Conservation (phyloP, 805 yeast genomes). For the Clavispora vitiphila region DNA sequence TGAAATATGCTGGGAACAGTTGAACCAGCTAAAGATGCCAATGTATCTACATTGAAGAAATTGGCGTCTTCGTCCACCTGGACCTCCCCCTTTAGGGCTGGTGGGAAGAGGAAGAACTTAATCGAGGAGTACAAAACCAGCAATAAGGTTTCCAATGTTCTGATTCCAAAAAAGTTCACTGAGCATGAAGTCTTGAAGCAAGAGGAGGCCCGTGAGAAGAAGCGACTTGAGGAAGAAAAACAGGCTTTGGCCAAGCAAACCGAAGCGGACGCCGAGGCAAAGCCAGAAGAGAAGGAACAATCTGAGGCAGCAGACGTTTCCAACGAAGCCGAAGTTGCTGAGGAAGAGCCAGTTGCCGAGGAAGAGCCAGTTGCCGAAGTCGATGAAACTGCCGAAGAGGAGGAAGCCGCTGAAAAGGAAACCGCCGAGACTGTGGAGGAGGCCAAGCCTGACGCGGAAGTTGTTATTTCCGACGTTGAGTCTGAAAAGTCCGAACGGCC, state of each 20-base stretch:
- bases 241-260: slow-evolving; percentile 5
- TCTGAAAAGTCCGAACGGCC: slow-evolving; percentile 12
- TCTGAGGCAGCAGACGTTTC: too few relatives aligned
- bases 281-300: too few relatives aligned
- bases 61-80: slow-evolving; percentile 27
- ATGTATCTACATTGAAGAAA: slow-evolving; percentile 13
- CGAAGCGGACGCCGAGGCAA: slow-evolving; percentile 2
- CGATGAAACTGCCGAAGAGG: neutral
- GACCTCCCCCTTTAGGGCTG: slow-evolving; percentile 39
- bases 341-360: slow-evolving; percentile 2
- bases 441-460: slow-evolving; percentile 6
- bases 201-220: slow-evolving; percentile 6
- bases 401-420: neutral
- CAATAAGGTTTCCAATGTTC: slow-evolving; percentile 28
- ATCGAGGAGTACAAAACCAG: slow-evolving; percentile 30
- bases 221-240: slow-evolving; percentile 1
- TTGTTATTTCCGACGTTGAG: neutral
- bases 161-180: slow-evolving; percentile 38
- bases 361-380: slow-evolving; percentile 10
- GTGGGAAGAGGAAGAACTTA: slow-evolving; percentile 24
- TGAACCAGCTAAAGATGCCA: neutral
- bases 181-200: slow-evolving; percentile 36
- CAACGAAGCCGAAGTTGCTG: too few relatives aligned
- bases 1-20: neutral
- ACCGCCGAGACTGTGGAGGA: slow-evolving; percentile 4